Percentiles rank a stretch among this genome's conserved stretches.
Evolutionary conservation across 768 basidiomycete species (phyloP).

Genomic region (Rhizopogon salebrosus): DNA sequence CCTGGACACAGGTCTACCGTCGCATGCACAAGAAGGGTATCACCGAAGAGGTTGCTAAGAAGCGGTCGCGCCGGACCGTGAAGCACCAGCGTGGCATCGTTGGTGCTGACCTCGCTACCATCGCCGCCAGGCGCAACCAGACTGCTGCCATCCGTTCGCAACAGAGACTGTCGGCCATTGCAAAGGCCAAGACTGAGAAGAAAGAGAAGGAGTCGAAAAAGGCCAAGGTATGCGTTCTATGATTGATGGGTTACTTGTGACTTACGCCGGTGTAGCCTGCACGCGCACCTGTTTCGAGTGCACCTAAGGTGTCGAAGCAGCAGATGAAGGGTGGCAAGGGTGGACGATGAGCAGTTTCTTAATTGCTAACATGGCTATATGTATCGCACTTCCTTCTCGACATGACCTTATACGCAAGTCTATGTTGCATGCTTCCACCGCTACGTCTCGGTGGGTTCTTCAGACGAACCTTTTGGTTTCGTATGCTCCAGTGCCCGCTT

Average conservation of each 20-base stretch:
- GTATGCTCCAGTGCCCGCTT: background rate
- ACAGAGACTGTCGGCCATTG: conserved; percentile 78
- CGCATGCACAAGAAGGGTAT: conserved; percentile 99
- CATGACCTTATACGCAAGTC: conserved; percentile 13
- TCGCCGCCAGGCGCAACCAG: conserved; percentile 91
- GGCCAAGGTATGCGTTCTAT: conserved; percentile 52
- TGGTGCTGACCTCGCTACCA: conserved; percentile 89
- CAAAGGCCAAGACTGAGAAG: conserved; percentile 95
- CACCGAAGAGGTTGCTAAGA: conserved; percentile 99
- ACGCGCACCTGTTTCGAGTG: conserved; percentile 49
- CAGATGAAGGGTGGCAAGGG: conserved; percentile 91
- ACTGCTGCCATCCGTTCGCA: conserved; percentile 78
- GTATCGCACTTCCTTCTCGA: conserved; percentile 21
- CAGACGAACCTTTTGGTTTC: background rate
- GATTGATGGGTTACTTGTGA: conserved; percentile 2
- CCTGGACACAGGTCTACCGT: conserved; percentile 92
- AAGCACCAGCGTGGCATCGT: conserved; percentile 98
- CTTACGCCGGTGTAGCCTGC: conserved; percentile 40
- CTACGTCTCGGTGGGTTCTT: background rate
- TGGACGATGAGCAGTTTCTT: conserved; percentile 49
- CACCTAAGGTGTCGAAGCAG: conserved; percentile 90
- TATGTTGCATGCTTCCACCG: conserved; percentile 4
- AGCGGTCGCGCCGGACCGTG: conserved; percentile 92
- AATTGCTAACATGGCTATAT: conserved; percentile 4
- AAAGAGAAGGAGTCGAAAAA: conserved; percentile 94